Evolutionary conservation across 2,329 filamentous ascomycete genomes (phyloP).

Genomic region (Aspergillus felis): DNA sequence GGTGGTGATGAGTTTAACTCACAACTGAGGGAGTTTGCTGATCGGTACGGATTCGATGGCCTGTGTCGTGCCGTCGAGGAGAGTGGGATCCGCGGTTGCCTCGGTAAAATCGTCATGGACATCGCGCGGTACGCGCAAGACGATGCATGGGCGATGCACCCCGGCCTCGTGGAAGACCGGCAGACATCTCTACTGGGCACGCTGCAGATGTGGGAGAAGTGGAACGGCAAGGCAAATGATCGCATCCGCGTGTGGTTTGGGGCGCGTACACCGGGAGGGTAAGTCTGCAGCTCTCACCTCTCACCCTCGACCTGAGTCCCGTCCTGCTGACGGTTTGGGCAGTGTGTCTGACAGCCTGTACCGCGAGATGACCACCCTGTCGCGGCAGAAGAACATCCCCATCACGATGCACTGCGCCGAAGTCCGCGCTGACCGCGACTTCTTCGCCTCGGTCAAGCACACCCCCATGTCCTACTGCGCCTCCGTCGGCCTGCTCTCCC

Average conservation of each 20-base stretch:
- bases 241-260: constrained; percentile 49
- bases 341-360: constrained; percentile 35
- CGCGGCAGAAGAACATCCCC: constrained; percentile 37
- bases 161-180: constrained; percentile 39
- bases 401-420: constrained; percentile 49
- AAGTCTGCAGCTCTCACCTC: constrained; percentile 7
- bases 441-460: constrained; percentile 17
- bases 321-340: neutral
- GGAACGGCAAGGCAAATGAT: constrained; percentile 35
- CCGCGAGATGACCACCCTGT: constrained; percentile 40
- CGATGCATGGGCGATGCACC: constrained; percentile 42
- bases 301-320: neutral
- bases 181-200: constrained; percentile 41
- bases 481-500: constrained; percentile 34
- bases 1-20: neutral
- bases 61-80: constrained; percentile 43
- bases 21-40: constrained; percentile 34
- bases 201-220: constrained; percentile 33
- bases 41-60: constrained; percentile 47
- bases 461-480: constrained; percentile 44
- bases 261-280: constrained; percentile 46
- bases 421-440: constrained; percentile 8
- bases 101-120: constrained; percentile 45
- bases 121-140: constrained; percentile 43
- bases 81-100: constrained; percentile 43